Evolutionary conservation across 2,329 filamentous ascomycete genomes (phyloP).

Genomic region (Claviceps sorghi): DNA sequence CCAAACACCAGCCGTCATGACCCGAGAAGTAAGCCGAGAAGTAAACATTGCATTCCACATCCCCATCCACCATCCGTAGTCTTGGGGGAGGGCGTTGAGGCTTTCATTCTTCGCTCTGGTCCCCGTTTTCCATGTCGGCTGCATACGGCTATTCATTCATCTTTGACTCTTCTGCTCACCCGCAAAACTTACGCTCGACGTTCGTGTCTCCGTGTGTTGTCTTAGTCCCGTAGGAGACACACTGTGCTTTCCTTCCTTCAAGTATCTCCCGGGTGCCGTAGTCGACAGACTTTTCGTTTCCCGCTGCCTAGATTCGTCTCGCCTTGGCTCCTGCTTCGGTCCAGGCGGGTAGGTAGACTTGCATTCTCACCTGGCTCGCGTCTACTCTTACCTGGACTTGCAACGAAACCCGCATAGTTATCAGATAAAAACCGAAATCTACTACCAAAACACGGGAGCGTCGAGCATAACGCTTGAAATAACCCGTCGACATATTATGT

Average conservation of each 20-base stretch:
- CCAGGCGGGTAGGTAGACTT: neutral
- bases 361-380: slow-evolving; percentile 1
- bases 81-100: neutral
- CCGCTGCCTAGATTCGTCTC: neutral
- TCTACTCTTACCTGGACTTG: neutral
- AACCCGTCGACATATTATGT: slow-evolving; percentile 18
- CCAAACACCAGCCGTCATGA: slow-evolving; percentile 7
- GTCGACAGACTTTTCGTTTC: neutral
- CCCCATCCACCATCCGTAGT: neutral
- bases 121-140: neutral
- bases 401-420: neutral
- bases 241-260: neutral
- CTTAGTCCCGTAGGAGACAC: neutral
- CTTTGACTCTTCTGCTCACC: slow-evolving; percentile 1
- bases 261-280: neutral
- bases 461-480: slow-evolving; percentile 5
- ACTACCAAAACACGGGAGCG: slow-evolving; percentile 3
- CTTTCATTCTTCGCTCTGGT: slow-evolving; percentile 6
- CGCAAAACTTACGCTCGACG: neutral
- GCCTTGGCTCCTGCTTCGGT: slow-evolving; percentile 2
- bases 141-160: neutral
- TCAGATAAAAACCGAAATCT: neutral
- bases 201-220: neutral
- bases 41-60: slow-evolving; percentile 12
- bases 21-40: slow-evolving; percentile 3